These are phyloP conservation scores for Suillus paluster DNA, from an alignment of 768 basidiomycete species.

Conservation along the genomic window DNA sequence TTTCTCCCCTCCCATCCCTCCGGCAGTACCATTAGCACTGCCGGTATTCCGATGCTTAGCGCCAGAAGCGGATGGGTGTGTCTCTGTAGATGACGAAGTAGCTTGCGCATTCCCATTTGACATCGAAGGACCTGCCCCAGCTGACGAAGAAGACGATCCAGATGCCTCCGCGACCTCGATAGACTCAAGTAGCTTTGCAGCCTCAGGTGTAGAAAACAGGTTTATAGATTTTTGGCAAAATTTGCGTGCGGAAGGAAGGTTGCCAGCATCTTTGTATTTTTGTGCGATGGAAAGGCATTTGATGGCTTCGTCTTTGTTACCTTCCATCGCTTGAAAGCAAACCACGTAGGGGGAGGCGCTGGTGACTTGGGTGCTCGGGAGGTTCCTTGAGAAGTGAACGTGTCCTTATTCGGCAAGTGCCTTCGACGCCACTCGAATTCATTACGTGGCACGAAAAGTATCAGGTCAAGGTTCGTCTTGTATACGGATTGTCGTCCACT, in stretches of 20 bases:
- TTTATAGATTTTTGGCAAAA: slow-evolving; percentile 89
- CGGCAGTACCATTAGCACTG: slow-evolving; percentile 52
- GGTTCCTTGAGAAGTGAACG: slow-evolving; percentile 1
- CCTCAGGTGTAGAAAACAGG: slow-evolving; percentile 81
- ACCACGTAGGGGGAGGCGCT: slow-evolving; percentile 9
- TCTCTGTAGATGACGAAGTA: slow-evolving; percentile 61
- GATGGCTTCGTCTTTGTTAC: slow-evolving; percentile 89
- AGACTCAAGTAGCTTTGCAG: slow-evolving; percentile 62
- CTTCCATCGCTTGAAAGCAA: slow-evolving; percentile 58
- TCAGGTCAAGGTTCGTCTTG: no score
- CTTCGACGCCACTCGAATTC: slow-evolving; percentile 2
- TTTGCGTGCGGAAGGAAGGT: slow-evolving; percentile 79
- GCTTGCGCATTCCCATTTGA: slow-evolving; percentile 40
- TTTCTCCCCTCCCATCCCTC: slow-evolving; percentile 72
- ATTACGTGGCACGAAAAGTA: not conserved
- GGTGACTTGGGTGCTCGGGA: not conserved
- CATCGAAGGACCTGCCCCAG: slow-evolving; percentile 45
- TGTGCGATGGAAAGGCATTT: slow-evolving; percentile 82
- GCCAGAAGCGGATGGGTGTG: slow-evolving; percentile 76
- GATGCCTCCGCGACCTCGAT: slow-evolving; percentile 60
- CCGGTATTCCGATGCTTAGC: slow-evolving; percentile 62
- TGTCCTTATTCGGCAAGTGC: slow-evolving; percentile 9
- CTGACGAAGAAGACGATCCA: slow-evolving; percentile 37
- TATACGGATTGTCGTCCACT: no score
- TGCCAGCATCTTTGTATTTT: slow-evolving; percentile 71